Evolutionary conservation across 176 grass and related monocot genomes (phyloP).

Genomic region (Hsuehochloa calcarea): DNA sequence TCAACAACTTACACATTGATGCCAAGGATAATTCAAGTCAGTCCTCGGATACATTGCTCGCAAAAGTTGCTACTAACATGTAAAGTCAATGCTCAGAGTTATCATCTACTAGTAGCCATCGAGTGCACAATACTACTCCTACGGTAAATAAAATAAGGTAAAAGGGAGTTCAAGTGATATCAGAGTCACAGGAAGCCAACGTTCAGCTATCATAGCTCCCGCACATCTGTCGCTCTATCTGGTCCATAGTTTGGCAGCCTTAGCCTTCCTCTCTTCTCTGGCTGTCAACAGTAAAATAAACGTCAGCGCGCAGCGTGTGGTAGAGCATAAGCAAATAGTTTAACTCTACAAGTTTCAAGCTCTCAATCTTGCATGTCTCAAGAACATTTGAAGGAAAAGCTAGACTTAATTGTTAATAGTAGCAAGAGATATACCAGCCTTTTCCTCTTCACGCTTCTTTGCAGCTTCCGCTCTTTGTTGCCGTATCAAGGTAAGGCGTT

Average conservation of each 20-base stretch:
- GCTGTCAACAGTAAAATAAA: slow-evolving; percentile 49
- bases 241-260: slow-evolving; percentile 24
- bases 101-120: no score
- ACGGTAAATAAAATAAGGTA: slow-evolving; percentile 7
- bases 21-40: background rate
- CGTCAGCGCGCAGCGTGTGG: no score
- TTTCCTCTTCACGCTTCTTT: slow-evolving; percentile 83
- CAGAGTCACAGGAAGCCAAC: background rate
- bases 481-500: slow-evolving; percentile 65
- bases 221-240: background rate
- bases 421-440: slow-evolving; percentile 55
- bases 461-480: slow-evolving; percentile 83
- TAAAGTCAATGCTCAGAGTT: no score
- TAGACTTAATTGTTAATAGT: background rate
- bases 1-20: background rate
- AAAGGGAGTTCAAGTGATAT: background rate
- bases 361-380: background rate
- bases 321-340: background rate
- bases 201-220: background rate
- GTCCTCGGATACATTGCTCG: background rate
- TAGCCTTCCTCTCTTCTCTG: slow-evolving; percentile 63
- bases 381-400: background rate
- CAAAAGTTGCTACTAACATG: no score
- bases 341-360: background rate
- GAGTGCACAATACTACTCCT: background rate